Percentiles rank a stretch among this genome's conserved stretches.
Evolutionary conservation across 140 eudicot species (phyloP).

Genomic region (Senecio squalidus): DNA sequence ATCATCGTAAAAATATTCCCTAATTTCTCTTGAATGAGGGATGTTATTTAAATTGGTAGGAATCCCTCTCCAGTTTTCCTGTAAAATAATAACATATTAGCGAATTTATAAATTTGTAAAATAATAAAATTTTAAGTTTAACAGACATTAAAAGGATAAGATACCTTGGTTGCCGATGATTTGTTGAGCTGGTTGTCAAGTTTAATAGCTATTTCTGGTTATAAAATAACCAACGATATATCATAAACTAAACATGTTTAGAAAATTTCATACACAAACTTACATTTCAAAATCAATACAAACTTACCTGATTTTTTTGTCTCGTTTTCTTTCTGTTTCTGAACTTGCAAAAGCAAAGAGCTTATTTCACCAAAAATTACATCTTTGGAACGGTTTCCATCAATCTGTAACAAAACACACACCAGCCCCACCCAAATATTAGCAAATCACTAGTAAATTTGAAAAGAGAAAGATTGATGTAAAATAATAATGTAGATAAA

Average conservation of each 20-base stretch:
- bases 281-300: not conserved
- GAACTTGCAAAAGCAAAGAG: constrained; percentile 44
- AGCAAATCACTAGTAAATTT: not conserved
- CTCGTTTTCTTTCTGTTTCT: constrained; percentile 62
- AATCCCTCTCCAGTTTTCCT: constrained; percentile 95
- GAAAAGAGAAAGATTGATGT: constrained; percentile 16
- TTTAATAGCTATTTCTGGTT: constrained; percentile 44
- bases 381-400: constrained; percentile 87
- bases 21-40: constrained; percentile 97
- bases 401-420: constrained; percentile 44
- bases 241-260: constrained; percentile 4
- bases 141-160: constrained; percentile 14
- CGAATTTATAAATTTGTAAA: constrained; percentile 6
- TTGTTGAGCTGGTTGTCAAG: constrained; percentile 37
- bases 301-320: constrained; percentile 46
- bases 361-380: constrained; percentile 62
- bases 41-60: constrained; percentile 94
- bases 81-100: constrained; percentile 22
- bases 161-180: constrained; percentile 52
- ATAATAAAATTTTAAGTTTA: not conserved
- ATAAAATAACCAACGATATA: not conserved
- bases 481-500: not conserved
- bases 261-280: not conserved
- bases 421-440: not conserved
- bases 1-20: constrained; percentile 90